Percentiles rank a stretch among this genome's conserved stretches.
These are phyloP conservation scores for Pichia phayaonensis DNA, from an alignment of 805 yeast species.

Conservation along the genomic window DNA sequence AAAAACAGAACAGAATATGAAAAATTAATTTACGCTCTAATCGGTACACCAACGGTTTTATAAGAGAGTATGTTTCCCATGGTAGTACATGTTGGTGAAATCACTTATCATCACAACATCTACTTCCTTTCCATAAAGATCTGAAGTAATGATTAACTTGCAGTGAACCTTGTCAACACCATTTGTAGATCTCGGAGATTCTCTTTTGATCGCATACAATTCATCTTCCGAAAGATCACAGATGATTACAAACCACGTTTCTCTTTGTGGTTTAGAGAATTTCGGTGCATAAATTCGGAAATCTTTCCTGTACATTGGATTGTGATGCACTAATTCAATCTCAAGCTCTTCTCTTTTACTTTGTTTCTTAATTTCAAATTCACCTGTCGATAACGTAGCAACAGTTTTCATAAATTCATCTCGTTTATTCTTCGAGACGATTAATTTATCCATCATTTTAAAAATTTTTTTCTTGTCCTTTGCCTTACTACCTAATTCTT, in stretches of 20 bases:
- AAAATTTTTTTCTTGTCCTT: constrained; percentile 24
- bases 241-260: constrained; percentile 80
- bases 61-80: constrained; percentile 4
- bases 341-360: constrained; percentile 26
- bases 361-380: constrained; percentile 33
- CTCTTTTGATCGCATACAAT: constrained; percentile 62
- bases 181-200: constrained; percentile 44
- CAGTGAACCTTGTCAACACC: constrained; percentile 34
- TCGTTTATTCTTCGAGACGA: constrained; percentile 34
- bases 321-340: constrained; percentile 48
- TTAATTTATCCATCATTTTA: constrained; percentile 31
- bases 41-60: not conserved
- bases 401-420: constrained; percentile 48
- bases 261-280: constrained; percentile 87
- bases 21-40: not conserved
- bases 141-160: constrained; percentile 42
- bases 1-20: too few species aligned
- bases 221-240: constrained; percentile 44
- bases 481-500: constrained; percentile 36
- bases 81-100: constrained; percentile 45
- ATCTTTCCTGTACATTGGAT: constrained; percentile 42
- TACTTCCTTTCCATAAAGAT: constrained; percentile 38
- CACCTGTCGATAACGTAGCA: constrained; percentile 56
- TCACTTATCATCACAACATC: constrained; percentile 53
- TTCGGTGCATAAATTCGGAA: constrained; percentile 68